Base-by-base conservation (phyloP, 2,329 filamentous ascomycete species). In the Orbilia brochopaga region DNA sequence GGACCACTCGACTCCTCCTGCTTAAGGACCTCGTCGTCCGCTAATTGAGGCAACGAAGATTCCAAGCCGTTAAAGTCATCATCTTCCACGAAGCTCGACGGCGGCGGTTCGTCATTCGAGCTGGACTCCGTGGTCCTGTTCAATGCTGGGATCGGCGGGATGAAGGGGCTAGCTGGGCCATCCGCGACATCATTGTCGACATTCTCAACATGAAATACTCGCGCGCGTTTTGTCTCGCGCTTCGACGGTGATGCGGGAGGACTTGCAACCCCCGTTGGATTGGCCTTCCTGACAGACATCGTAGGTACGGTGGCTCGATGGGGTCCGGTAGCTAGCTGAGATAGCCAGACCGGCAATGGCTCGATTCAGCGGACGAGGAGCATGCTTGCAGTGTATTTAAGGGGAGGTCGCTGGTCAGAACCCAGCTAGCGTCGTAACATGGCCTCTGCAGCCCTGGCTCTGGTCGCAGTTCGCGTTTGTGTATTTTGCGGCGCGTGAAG, bases 261-360 rank as follows among this genome's bases (percentile, higher is more conserved):
- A 30, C 59, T 70, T 23, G 66, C 54, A 15, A 60, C 53, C 24
- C 59, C 66, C 10, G 59, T 70, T 17, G 66, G 59, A 48, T 70
- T 70, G 13, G 66, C 30, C 42, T 70, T 70, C 32, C 66, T 53
- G 48, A 70, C 52, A 23, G 66, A 70, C 66, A 70, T 70, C 19
- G 11, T 51, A 19, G 3, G 46, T 2, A 10, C 19, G 6, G 19
- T 10, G 7, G 46, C 4, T 42, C 5, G 13, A 13, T 13, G n/a
- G 15, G 8, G 27, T 32, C 8, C 8, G 27, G 27, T 24, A 32
- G 15, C 24, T 30, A 37, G 53, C 51, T 44, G 24, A 40, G 30
- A 46, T 30, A 19, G 32, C 42, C 21, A 13, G 35, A 42, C 37
- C 35, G 40, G 8, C 56, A n/a, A 10, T 7, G 35, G 40, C 35